Evolutionary conservation across 2,329 filamentous ascomycete genomes (phyloP), one percentile per base, ranked within the genome.

Genomic region (Dryadomyces quercus-mongolicae): DNA sequence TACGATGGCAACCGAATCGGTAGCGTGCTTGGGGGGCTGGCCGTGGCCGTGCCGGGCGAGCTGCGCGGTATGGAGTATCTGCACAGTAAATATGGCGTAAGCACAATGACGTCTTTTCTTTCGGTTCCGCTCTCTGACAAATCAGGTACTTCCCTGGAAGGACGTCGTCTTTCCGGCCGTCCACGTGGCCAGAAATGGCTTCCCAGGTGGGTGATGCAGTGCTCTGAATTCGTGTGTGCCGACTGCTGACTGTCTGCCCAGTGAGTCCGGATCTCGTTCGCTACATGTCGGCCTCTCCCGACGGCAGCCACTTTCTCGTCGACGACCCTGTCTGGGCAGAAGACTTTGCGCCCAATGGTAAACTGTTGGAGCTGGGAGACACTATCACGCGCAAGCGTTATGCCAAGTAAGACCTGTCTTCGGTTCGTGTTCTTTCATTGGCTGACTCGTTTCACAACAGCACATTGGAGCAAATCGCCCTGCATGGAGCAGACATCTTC

Each of bases 311-410:
- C 60, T 95, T 95, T 62, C 70, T 96, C 0, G 71, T 82, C 0
- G 74, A 86, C 3, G 82, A 96, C 55, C 82, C 85, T 0, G 79
- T 81, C 3, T 97, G 89, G 85, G 88, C 91, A 0, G 67, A 86
- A 49, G 92, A 96, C 65, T 96, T 96, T 70, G 90, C 89, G 2
- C 89, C 89, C 0, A 82, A 91, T 57, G 92, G 74, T 3, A 84
- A 77, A 0, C 72, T 88, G 2, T 62, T 95, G 0, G 72, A 77
- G 18, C 68, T 90, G 2, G 88, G 88, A 18, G 88, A 95, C 50
- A 84, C 69, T 0, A 89, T 97, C 63, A 91, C 85, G 0, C 76
- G 91, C 47, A 86, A 84, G 63, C 79, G 91, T 55, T 95, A 91
- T 64, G 90, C 88, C 46, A 63, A 71, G 69, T 70, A 64, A 59